phyloP scores from a whole-genome alignment of 805 yeast genomes.

The Torulaspora delbrueckii region DNA sequence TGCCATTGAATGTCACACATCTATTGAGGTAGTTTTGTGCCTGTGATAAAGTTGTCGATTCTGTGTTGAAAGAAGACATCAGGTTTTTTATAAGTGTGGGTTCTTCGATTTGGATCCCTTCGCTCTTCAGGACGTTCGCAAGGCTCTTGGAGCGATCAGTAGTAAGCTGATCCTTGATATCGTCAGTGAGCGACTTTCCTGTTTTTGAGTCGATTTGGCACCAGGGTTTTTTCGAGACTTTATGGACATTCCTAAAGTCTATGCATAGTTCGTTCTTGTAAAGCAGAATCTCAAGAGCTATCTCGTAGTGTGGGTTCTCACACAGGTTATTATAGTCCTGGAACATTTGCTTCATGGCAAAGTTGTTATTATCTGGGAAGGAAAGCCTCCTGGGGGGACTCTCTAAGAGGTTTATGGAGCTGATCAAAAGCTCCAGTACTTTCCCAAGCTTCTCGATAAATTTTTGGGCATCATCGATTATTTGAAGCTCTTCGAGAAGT shows the following conservation, averaged over 20 bases:
- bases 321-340: conserved; percentile 29
- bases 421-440: conserved; percentile 20
- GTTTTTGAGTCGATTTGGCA: conserved; percentile 42
- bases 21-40: conserved; percentile 53
- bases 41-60: conserved; percentile 36
- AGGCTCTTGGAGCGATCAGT: conserved; percentile 39
- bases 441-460: conserved; percentile 23
- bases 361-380: conserved; percentile 52
- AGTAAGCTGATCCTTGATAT: conserved; percentile 51
- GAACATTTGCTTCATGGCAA: conserved; percentile 46
- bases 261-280: conserved; percentile 59
- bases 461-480: conserved; percentile 37
- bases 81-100: conserved; percentile 33
- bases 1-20: conserved; percentile 53
- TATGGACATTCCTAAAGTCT: conserved; percentile 50
- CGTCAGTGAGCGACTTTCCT: conserved; percentile 55
- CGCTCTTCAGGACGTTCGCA: conserved; percentile 38
- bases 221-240: conserved; percentile 61
- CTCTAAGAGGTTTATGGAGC: conserved; percentile 34
- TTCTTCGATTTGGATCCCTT: conserved; percentile 35
- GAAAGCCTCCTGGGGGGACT: conserved; percentile 51
- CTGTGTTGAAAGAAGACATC: conserved; percentile 35
- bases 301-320: conserved; percentile 33
- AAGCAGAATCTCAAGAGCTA: conserved; percentile 54
- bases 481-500: conserved; percentile 41